Conservation (phyloP, 2,329 filamentous ascomycete genomes). For the Colletotrichum costaricense region DNA sequence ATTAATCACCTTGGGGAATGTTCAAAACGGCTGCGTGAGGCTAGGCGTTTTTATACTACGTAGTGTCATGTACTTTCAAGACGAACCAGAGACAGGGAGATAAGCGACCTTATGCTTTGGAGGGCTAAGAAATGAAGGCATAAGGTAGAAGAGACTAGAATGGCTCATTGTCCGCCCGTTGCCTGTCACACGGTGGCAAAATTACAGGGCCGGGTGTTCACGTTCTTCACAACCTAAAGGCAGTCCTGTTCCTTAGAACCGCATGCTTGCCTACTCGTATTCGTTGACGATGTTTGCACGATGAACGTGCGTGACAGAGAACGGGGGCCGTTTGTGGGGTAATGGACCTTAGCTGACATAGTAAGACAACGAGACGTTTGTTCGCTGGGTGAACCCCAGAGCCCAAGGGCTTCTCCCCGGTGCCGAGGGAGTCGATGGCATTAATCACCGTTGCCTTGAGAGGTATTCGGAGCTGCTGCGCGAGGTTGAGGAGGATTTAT, state of each 20-base stretch:
- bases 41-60: neutral
- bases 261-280: no score
- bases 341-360: neutral
- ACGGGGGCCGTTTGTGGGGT: no score
- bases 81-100: no score
- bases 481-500: neutral
- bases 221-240: no score
- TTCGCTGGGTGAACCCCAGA: neutral
- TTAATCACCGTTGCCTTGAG: neutral
- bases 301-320: no score
- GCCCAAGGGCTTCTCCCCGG: neutral
- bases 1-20: neutral
- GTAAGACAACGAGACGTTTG: neutral
- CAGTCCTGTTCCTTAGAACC: no score
- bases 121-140: neutral
- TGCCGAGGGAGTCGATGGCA: neutral
- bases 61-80: no score
- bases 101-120: neutral
- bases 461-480: neutral
- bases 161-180: no score
- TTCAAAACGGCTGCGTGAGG: neutral
- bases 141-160: neutral
- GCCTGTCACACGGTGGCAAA: no score
- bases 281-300: no score
- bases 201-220: no score